A percentile compares a stretch with the other conserved stretches of the same genome.
phyloP scores from a whole-genome alignment of 192 early-diverging fungal genomes.

The Globomyces pollinis-pini region DNA sequence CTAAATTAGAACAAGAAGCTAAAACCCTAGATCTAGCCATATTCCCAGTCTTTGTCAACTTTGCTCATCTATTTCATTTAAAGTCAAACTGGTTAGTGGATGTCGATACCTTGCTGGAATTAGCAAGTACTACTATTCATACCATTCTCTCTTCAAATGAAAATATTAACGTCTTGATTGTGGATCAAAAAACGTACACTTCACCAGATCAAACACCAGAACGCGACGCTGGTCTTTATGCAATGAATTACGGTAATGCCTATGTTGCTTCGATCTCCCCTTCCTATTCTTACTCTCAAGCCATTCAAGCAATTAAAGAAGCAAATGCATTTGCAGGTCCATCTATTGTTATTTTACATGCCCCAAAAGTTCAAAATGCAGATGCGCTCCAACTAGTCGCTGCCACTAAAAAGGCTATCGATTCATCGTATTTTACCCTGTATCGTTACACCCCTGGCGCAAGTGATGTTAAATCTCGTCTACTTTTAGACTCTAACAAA shows the following conservation, averaged over 20 bases:
- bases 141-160: slow-evolving; percentile 76
- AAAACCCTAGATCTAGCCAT: not conserved
- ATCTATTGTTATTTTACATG: slow-evolving; percentile 80
- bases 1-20: not conserved
- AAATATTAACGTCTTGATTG: slow-evolving; percentile 83
- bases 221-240: slow-evolving; percentile 85
- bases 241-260: slow-evolving; percentile 84
- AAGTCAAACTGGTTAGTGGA: slow-evolving; percentile 85
- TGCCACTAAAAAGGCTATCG: slow-evolving; percentile 84
- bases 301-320: slow-evolving; percentile 78
- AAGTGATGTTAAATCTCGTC: slow-evolving; percentile 44
- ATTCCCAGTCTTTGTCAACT: slow-evolving; percentile 3
- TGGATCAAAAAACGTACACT: slow-evolving; percentile 76
- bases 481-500: slow-evolving; percentile 68
- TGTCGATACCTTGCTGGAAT: slow-evolving; percentile 78
- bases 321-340: slow-evolving; percentile 86
- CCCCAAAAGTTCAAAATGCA: slow-evolving; percentile 46
- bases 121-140: slow-evolving; percentile 83
- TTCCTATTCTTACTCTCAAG: slow-evolving; percentile 81
- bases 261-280: slow-evolving; percentile 90
- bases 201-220: slow-evolving; percentile 35
- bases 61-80: slow-evolving; percentile 46
- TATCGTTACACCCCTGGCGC: slow-evolving; percentile 87
- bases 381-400: slow-evolving; percentile 63
- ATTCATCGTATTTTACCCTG: slow-evolving; percentile 85